phyloP scores from a whole-genome alignment of 106 monocot genomes.

The Cymbidium sinense region DNA sequence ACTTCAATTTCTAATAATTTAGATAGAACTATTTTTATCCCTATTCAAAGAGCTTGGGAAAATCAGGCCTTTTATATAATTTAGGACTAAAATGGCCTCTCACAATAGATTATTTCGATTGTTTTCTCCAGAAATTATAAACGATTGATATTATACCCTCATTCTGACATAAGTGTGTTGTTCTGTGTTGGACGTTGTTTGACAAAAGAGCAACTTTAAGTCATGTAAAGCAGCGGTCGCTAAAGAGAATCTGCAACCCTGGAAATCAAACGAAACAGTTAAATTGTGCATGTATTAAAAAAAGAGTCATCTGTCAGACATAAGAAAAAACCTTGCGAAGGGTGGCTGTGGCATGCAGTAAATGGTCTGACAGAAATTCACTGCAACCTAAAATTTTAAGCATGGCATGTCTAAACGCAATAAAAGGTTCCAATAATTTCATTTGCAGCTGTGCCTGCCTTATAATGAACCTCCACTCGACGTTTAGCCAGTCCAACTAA shows the following conservation, averaged over 20 bases:
- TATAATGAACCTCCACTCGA: constrained; percentile 63
- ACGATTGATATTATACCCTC: constrained; percentile 42
- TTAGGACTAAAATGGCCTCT: no score
- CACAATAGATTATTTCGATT: no score
- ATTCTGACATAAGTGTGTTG: constrained; percentile 42
- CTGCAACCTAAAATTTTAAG: constrained; percentile 79
- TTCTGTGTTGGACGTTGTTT: constrained; percentile 26
- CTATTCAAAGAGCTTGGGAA: no score
- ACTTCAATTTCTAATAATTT: no score
- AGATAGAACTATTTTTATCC: no score
- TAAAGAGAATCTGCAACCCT: constrained; percentile 85
- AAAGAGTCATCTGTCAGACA: not conserved
- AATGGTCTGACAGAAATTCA: constrained; percentile 60
- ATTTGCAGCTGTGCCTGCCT: constrained; percentile 62
- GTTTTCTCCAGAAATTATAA: no score
- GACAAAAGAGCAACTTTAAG: constrained; percentile 65
- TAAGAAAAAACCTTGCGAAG: constrained; percentile 71
- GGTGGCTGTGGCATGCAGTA: constrained; percentile 73
- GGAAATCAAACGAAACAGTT: constrained; percentile 11
- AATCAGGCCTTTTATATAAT: no score
- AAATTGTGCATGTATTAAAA: constrained; percentile 3
- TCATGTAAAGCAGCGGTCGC: constrained; percentile 91
- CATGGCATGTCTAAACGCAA: constrained; percentile 78
- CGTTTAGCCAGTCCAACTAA: constrained; percentile 60
- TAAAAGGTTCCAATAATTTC: constrained; percentile 77